Percentiles rank a stretch among this genome's conserved stretches.
phyloP scores from a whole-genome alignment of 495 filamentous ascomycete genomes.

The Aspergillus ostianus region DNA sequence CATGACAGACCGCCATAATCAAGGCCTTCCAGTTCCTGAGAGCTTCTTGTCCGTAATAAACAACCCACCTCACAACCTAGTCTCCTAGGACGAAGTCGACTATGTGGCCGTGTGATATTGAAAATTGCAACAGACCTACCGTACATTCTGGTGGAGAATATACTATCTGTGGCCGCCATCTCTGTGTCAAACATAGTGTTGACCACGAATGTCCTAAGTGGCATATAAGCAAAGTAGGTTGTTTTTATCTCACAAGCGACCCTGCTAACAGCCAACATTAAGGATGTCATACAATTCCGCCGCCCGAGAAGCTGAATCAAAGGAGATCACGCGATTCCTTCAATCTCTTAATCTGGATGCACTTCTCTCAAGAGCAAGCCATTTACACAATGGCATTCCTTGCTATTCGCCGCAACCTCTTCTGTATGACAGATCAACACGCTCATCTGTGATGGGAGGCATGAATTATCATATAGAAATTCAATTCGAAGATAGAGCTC shows the following conservation, averaged over 20 bases:
- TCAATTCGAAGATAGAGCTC: constrained; percentile 27
- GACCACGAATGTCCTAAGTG: constrained; percentile 35
- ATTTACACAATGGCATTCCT: constrained; percentile 25
- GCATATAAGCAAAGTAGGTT: constrained; percentile 26
- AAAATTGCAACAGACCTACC: constrained; percentile 24
- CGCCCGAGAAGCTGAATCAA: constrained; percentile 22
- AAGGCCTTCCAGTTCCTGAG: too few relatives aligned
- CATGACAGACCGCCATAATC: too few relatives aligned
- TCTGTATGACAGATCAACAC: constrained; percentile 26
- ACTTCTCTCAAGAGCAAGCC: constrained; percentile 19
- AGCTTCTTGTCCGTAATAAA: too few relatives aligned
- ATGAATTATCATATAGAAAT: constrained; percentile 36
- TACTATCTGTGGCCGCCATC: constrained; percentile 32
- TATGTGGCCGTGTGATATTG: constrained; percentile 35
- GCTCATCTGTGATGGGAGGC: constrained; percentile 35
- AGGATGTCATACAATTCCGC: constrained; percentile 33
- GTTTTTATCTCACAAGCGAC: constrained; percentile 1
- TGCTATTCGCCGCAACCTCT: constrained; percentile 25
- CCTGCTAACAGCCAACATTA: constrained; percentile 1
- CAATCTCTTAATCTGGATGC: constrained; percentile 30
- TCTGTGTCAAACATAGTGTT: constrained; percentile 33
- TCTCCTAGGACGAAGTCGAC: constrained; percentile 3
- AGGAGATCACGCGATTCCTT: constrained; percentile 28
- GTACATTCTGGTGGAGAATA: constrained; percentile 34
- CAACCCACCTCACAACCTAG: too few relatives aligned